These are phyloP conservation scores for Aspergillus novofumigatus DNA, from an alignment of 2,329 filamentous ascomycete species.

Conservation along the genomic window DNA sequence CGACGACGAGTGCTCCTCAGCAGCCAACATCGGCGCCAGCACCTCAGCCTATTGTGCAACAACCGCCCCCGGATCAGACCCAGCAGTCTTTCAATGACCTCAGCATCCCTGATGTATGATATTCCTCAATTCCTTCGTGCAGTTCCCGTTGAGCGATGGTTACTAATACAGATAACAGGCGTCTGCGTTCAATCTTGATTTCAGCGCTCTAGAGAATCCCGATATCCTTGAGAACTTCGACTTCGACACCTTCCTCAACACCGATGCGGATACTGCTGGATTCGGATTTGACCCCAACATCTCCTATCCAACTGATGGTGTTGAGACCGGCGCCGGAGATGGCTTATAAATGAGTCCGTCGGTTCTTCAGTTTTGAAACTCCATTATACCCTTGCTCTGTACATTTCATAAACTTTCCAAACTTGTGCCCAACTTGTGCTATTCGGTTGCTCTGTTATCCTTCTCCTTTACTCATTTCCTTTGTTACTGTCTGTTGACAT, in stretches of 20 bases:
- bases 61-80: conserved; percentile 30
- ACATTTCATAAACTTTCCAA: conserved; percentile 27
- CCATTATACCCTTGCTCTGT: conserved; percentile 38
- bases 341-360: conserved; percentile 33
- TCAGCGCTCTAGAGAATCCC: conserved; percentile 43
- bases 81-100: conserved; percentile 31
- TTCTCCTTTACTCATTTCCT: conserved; percentile 14
- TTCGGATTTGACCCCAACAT: conserved; percentile 43
- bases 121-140: not conserved
- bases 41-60: conserved; percentile 32
- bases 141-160: not conserved
- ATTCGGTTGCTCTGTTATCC: conserved; percentile 19
- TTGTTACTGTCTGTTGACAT: conserved; percentile 17
- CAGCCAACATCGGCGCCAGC: conserved; percentile 35
- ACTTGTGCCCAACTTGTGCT: conserved; percentile 8
- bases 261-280: conserved; percentile 41
- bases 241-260: conserved; percentile 64
- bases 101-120: conserved; percentile 36
- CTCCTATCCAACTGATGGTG: conserved; percentile 37
- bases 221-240: conserved; percentile 56
- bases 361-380: conserved; percentile 31
- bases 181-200: conserved; percentile 39
- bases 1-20: conserved; percentile 27
- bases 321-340: conserved; percentile 40
- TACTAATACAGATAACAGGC: conserved; percentile 23